Evolutionary conservation across 2,329 filamentous ascomycete species (phyloP), one percentile per base, ranked within the genome.

Genomic region (Exserohilum rostratum): DNA sequence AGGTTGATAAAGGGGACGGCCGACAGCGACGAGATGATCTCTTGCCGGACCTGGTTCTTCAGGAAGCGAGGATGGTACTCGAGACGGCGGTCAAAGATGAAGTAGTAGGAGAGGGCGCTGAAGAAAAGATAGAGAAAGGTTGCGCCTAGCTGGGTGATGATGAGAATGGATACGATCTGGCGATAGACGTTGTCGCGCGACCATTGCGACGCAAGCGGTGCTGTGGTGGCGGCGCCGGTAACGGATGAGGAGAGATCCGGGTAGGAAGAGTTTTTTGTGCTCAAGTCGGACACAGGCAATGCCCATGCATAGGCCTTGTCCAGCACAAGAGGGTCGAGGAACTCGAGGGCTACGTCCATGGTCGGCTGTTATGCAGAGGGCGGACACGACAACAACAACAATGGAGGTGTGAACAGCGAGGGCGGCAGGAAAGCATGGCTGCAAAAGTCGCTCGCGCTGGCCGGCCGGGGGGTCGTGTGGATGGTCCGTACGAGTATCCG

Each of bases 301-400:
- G 43, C 50, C 50, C 50, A 53, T 48, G 50, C 50, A 27, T 53
- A 53, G 50, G 50, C 50, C 40, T 53, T 48, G 17, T 53, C 50
- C 50, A 53, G 37, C n/a, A 53, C 45, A 40, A 53, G 50, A 42
- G 50, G 50, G 29, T 53, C 44, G 44, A 53, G 50, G 31, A 53
- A 18, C 37, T 53, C 50, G 43, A 53, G 44, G 29, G 50, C 50
- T 38, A 53, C 50, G 38, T 53, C 50, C 50, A 53, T 53, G 25
- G 44, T 39, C 15, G 13, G 34, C 15, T 48, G 35, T 44, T 53
- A 53, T 53, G 50, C 50, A 53, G 40, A 4, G 25, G 18, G 44
- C 29, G 44, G 35, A 44, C 35, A 46, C 47, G 31, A 53, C 35
- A 53, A 42, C 47, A 34, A 20, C 47, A 39, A 48, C 35, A 53